phyloP scores from a whole-genome alignment of 1,284 basidiomycete genomes.

The Jaminaea rosea region DNA sequence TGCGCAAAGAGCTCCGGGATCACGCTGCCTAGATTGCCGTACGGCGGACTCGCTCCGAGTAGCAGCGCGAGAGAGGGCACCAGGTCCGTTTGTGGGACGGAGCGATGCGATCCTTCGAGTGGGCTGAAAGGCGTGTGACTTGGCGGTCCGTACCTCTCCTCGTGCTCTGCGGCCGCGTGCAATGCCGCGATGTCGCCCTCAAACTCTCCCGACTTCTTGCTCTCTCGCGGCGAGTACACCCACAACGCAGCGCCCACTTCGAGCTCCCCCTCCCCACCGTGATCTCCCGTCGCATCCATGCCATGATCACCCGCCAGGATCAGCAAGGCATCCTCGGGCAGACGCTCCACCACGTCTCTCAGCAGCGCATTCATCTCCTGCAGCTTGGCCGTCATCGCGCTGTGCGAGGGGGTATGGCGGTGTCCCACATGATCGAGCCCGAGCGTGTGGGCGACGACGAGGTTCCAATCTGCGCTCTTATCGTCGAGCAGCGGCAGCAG shows the following conservation, averaged over 20 bases:
- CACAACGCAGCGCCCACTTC: slow-evolving; percentile 82
- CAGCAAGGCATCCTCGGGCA: slow-evolving; percentile 75
- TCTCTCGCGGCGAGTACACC: no score
- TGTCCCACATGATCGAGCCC: slow-evolving; percentile 97
- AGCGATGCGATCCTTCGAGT: slow-evolving; percentile 51
- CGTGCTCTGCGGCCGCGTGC: neutral
- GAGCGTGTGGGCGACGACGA: slow-evolving; percentile 87
- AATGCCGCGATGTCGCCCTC: neutral
- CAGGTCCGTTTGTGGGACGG: slow-evolving; percentile 86
- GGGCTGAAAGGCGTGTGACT: slow-evolving; percentile 24
- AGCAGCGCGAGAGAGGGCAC: slow-evolving; percentile 83
- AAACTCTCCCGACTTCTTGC: neutral
- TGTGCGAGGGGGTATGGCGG: slow-evolving; percentile 78
- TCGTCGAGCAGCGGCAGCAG: slow-evolving; percentile 68
- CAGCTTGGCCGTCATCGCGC: slow-evolving; percentile 75
- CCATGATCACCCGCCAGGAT: slow-evolving; percentile 93
- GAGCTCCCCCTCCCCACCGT: slow-evolving; percentile 79
- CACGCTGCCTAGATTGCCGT: slow-evolving; percentile 82
- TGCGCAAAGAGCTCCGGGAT: slow-evolving; percentile 75
- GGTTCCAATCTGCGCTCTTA: slow-evolving; percentile 56
- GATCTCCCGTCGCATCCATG: slow-evolving; percentile 90
- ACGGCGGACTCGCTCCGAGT: slow-evolving; percentile 85
- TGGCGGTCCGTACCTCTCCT: neutral
- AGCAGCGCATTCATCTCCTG: slow-evolving; percentile 69
- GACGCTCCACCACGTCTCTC: slow-evolving; percentile 56